Evolutionary conservation across 1,139 yeast species (phyloP).

Genomic region (Ogataea hybrid): DNA sequence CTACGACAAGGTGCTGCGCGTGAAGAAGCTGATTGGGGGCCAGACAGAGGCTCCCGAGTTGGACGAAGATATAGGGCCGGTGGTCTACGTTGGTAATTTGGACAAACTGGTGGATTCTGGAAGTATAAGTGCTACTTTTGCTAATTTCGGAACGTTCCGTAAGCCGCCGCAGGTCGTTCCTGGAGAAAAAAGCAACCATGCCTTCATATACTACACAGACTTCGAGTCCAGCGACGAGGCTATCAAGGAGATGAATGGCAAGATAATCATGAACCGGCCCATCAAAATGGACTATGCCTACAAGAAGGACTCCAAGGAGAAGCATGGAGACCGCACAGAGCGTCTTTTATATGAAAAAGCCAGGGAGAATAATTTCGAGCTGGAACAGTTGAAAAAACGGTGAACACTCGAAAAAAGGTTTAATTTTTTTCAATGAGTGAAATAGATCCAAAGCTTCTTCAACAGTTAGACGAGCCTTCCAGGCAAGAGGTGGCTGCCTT

Average conservation of each 20-base stretch:
- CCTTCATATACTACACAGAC: conserved; percentile 51
- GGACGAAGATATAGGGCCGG: conserved; percentile 57
- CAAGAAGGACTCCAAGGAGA: conserved; percentile 55
- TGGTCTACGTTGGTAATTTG: conserved; percentile 69
- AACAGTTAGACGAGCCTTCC: conserved; percentile 65
- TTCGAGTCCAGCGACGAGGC: conserved; percentile 76
- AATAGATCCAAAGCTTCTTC: conserved; percentile 57
- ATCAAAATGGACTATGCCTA: conserved; percentile 68
- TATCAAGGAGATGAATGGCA: conserved; percentile 65
- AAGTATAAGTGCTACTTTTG: conserved; percentile 58
- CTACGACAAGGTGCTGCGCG: conserved; percentile 61
- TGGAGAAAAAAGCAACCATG: conserved; percentile 43
- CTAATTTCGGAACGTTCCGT: conserved; percentile 64
- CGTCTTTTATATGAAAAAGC: conserved; percentile 73
- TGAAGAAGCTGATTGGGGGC: conserved; percentile 35
- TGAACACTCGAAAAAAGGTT: background rate
- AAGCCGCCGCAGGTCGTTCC: conserved; percentile 48
- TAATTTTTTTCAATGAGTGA: conserved; percentile 30
- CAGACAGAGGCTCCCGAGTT: conserved; percentile 30
- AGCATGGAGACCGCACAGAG: conserved; percentile 83
- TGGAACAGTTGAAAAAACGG: conserved; percentile 5
- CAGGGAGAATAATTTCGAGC: conserved; percentile 34
- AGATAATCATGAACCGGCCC: conserved; percentile 64
- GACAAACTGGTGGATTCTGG: conserved; percentile 68
- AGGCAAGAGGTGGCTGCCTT: conserved; percentile 74